A percentile compares a stretch with the other conserved stretches of the same genome.
Conservation (phyloP, 2,329 filamentous ascomycete species). For the Pseudofabraea citricarpa region DNA sequence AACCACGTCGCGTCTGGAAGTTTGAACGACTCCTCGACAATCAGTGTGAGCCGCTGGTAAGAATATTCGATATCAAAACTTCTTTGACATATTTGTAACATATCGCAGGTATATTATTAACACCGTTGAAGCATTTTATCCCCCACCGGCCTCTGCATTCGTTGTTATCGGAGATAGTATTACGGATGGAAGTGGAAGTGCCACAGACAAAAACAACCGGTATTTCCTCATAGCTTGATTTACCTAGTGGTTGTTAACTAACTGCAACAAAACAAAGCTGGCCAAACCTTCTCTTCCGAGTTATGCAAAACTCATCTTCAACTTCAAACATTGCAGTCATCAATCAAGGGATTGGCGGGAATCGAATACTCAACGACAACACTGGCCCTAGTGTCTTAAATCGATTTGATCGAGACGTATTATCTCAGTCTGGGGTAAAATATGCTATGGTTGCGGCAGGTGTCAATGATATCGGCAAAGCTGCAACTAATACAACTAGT, state of each 20-base stretch:
- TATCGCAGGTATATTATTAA: conserved; percentile 61
- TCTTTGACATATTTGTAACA: conserved; percentile 11
- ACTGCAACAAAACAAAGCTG: too few species aligned
- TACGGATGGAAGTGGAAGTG: conserved; percentile 61
- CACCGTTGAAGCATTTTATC: conserved; percentile 51
- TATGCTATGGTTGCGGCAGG: conserved; percentile 65
- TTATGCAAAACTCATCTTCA: too few species aligned
- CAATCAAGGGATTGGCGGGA: conserved; percentile 67
- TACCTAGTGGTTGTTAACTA: too few species aligned
- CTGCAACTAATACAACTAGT: conserved; percentile 35
- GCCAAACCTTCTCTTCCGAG: too few species aligned
- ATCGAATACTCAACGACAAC: conserved; percentile 56
- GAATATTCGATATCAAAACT: not conserved
- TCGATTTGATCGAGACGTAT: conserved; percentile 58
- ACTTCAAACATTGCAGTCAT: conserved; percentile 48
- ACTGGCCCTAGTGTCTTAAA: conserved; percentile 56
- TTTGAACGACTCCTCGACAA: conserved; percentile 38
- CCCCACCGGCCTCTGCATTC: conserved; percentile 37
- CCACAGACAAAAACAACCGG: conserved; percentile 54
- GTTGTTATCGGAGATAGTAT: conserved; percentile 61
- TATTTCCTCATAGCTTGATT: too few species aligned
- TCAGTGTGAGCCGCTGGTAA: conserved; percentile 27
- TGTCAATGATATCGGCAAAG: conserved; percentile 62
- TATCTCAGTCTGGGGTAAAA: conserved; percentile 50
- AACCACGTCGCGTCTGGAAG: conserved; percentile 45